Conservation (phyloP, 164 flowering plant species). For the Nelumbo lutea region DNA sequence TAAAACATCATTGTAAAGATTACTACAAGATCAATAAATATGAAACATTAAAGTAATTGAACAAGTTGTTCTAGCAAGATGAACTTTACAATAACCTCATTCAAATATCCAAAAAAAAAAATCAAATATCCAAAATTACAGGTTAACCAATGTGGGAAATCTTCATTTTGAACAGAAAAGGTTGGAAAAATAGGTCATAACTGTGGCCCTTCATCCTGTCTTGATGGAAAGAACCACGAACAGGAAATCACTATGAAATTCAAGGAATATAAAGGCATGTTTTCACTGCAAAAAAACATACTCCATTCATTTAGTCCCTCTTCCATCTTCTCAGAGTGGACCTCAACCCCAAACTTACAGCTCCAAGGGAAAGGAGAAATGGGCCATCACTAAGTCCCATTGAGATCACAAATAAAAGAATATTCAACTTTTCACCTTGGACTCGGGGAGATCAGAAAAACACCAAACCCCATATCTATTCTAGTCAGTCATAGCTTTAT, state of each 20-base stretch:
- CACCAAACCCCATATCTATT: background rate
- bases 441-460: conserved; percentile 4
- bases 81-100: background rate
- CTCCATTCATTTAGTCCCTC: conserved; percentile 6
- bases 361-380: conserved; percentile 1
- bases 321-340: background rate
- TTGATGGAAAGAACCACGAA: conserved; percentile 2
- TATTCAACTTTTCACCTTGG: conserved; percentile 9
- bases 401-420: conserved; percentile 30
- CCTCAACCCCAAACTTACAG: background rate
- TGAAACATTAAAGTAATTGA: no score
- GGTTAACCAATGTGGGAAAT: background rate
- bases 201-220: conserved; percentile 10
- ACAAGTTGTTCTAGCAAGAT: background rate
- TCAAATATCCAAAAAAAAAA: background rate
- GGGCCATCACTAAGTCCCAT: conserved; percentile 2
- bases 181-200: background rate
- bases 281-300: conserved; percentile 3
- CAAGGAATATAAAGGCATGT: background rate
- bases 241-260: conserved; percentile 7
- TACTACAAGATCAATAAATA: no score
- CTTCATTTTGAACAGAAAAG: conserved; percentile 4
- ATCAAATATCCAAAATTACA: background rate
- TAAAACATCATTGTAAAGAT: background rate
- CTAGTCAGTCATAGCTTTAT: conserved; percentile 31